Base-by-base conservation (phyloP, 805 yeast species). In the Suhomyces vadensis region DNA sequence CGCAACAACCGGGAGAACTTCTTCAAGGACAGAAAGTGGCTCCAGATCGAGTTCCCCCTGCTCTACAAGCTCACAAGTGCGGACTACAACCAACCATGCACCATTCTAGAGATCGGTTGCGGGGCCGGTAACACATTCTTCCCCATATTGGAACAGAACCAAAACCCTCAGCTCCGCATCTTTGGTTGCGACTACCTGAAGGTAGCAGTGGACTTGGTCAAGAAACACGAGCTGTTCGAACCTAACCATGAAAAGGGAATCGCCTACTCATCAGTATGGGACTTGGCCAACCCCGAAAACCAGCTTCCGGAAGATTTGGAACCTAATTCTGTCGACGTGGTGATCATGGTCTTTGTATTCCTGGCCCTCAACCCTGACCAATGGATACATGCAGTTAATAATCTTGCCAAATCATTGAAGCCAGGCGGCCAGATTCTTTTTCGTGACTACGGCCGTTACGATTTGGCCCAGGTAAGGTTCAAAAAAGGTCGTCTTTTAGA, bases 61-160 rank as follows among this genome's bases (percentile, higher is more conserved):
- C 66, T 94, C 26, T 92, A 85, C 58, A 84, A 83, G 48, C 85
- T 88, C 5, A 88, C 96, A 3, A 54, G 54, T 13, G 79, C 81
- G 49, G 76, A 78, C 19, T 85, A 83, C 52, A 74, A 83, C 5
- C 85, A 89, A n/a, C 79, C 84, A 4, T 75, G 76, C 17, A 81
- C 83, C 3, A 84, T 94, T 25, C 74, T 94, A 43, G 99, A 94
- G 64, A 85, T 94, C 37, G 99, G 99, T 3, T 94, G 99, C 68
- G 99, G 99, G 44, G 98, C 97, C 4, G 99, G 99, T 8, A 94
- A 94, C 64, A 94, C 99, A 0, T 78, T 94, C 72, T 94, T 85
- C 63, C 99, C 99, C 4, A 83, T 94, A 16, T 68, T 94, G 46
- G 77, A 77, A 43, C 90, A 85, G 54, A 94, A 94, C 62, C 74